Evolutionary conservation across 192 early-diverging fungal species (phyloP).

Genomic region (Coemansia sp.): DNA sequence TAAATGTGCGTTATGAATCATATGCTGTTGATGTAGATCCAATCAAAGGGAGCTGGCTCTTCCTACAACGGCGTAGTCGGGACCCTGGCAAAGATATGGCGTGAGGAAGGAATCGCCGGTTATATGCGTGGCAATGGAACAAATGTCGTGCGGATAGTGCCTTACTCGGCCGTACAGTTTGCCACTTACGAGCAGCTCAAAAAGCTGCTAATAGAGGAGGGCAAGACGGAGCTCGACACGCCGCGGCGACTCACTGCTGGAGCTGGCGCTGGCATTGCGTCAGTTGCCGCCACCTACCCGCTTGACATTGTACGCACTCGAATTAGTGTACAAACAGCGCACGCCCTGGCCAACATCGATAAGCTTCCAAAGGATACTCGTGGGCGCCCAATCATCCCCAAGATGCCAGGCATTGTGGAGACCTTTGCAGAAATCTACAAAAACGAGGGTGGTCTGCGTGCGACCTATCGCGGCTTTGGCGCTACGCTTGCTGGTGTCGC

Average conservation of each 20-base stretch:
- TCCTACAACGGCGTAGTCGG: constrained; percentile 71
- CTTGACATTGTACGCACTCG: constrained; percentile 81
- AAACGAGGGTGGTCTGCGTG: constrained; percentile 74
- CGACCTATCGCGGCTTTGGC: constrained; percentile 74
- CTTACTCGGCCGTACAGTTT: constrained; percentile 83
- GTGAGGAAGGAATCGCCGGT: constrained; percentile 73
- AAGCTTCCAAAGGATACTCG: constrained; percentile 48
- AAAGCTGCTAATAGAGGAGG: constrained; percentile 68
- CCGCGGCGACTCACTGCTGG: constrained; percentile 71
- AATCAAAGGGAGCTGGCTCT: constrained; percentile 58
- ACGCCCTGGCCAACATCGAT: constrained; percentile 53
- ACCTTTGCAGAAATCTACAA: constrained; percentile 69
- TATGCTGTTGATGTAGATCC: constrained; percentile 52
- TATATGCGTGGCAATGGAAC: constrained; percentile 85
- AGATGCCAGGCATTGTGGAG: constrained; percentile 71
- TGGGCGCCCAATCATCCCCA: constrained; percentile 61
- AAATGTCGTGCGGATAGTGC: constrained; percentile 81
- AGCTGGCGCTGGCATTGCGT: constrained; percentile 75
- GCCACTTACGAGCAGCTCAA: constrained; percentile 84
- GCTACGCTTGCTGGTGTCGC: constrained; percentile 77
- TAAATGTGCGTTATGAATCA: neutral
- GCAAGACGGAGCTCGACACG: constrained; percentile 72
- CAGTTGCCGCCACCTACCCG: constrained; percentile 79
- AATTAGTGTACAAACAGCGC: constrained; percentile 74
- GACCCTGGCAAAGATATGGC: constrained; percentile 80